Conservation (phyloP, 768 basidiomycete genomes). For the Auricularia sp. region DNA sequence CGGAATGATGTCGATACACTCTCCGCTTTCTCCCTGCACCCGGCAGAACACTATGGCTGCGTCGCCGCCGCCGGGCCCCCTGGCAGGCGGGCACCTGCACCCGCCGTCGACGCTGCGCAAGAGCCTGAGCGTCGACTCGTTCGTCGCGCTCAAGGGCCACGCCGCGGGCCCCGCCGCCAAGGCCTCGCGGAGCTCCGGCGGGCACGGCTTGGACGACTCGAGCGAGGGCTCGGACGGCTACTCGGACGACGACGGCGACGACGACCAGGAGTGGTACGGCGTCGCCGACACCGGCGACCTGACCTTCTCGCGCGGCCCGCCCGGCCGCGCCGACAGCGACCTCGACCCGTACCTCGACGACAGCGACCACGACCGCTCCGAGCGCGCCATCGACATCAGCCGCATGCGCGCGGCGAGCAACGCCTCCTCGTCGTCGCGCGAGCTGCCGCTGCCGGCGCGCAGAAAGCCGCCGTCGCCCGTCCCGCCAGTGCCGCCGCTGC, state of each 20-base stretch:
- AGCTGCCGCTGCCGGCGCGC: background rate
- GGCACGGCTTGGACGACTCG: background rate
- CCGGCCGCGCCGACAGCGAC: background rate
- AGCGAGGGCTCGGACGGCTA: background rate
- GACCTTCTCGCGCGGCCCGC: background rate
- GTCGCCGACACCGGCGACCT: background rate
- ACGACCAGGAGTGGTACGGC: background rate
- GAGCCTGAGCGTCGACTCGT: slow-evolving; percentile 71
- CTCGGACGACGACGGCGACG: background rate
- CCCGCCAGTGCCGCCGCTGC: background rate
- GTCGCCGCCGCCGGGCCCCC: too few relatives aligned
- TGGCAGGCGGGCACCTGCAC: background rate
- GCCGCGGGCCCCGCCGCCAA: background rate
- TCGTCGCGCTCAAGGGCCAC: slow-evolving; percentile 25
- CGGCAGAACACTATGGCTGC: too few relatives aligned
- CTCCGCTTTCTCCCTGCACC: too few relatives aligned
- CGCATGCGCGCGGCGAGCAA: background rate
- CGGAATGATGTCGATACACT: too few relatives aligned
- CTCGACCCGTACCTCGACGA: background rate
- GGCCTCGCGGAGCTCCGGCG: background rate
- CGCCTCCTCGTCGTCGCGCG: background rate
- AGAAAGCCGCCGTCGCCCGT: background rate
- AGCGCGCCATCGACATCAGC: background rate
- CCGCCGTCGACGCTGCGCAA: slow-evolving; percentile 40
- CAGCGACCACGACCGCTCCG: background rate